Percentiles rank a stretch among this genome's conserved stretches.
These are phyloP conservation scores for Nakataea oryzae DNA, from an alignment of 2,329 filamentous ascomycete species.

Conservation along the genomic window DNA sequence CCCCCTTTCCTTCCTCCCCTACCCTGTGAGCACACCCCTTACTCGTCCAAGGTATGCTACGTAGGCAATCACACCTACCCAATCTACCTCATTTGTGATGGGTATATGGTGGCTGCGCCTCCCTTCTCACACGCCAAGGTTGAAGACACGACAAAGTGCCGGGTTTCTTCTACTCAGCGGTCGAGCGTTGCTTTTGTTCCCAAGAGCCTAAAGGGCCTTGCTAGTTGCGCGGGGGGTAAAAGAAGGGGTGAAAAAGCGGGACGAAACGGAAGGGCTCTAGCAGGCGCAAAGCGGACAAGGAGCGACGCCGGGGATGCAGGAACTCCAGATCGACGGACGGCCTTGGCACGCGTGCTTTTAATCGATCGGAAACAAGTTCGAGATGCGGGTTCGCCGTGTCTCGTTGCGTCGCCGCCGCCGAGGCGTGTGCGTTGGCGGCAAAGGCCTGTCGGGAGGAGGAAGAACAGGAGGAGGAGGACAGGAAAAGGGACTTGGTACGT, in stretches of 20 bases:
- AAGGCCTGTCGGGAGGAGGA: not conserved
- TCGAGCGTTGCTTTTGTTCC: too few relatives aligned
- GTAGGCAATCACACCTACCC: not conserved
- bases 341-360: not conserved
- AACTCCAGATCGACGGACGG: not conserved
- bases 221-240: too few relatives aligned
- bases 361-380: not conserved
- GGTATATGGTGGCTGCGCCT: too few relatives aligned
- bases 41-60: not conserved
- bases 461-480: too few relatives aligned
- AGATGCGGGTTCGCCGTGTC: not conserved
- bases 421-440: not conserved
- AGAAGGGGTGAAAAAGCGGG: not conserved
- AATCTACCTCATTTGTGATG: not conserved
- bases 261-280: too few relatives aligned
- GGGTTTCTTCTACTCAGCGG: too few relatives aligned
- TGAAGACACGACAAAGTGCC: too few relatives aligned
- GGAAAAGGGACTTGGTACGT: too few relatives aligned
- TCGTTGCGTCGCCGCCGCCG: not conserved
- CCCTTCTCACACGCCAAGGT: too few relatives aligned
- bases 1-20: not conserved
- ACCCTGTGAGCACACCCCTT: not conserved
- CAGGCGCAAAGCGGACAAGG: not conserved
- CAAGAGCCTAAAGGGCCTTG: too few relatives aligned
- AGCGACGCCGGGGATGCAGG: not conserved